phyloP scores from a whole-genome alignment of 1,284 basidiomycete species.

The Leccinum olivaceoglutinosum region DNA sequence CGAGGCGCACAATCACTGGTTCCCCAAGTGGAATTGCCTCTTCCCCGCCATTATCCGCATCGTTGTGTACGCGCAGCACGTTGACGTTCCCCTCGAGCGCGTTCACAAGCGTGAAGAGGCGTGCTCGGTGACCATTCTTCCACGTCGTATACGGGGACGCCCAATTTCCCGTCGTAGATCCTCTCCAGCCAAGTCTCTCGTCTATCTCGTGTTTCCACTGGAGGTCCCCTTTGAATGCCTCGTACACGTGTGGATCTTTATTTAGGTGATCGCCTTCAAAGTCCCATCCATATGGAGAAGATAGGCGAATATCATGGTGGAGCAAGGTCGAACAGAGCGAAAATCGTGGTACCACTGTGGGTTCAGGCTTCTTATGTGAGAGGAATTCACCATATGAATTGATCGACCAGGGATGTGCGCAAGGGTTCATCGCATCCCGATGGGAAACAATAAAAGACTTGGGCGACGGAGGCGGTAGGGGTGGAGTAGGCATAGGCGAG shows the following conservation, averaged over 20 bases:
- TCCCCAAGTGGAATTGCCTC: conserved; percentile 37
- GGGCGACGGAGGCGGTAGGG: not conserved
- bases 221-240: conserved; percentile 39
- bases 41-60: not conserved
- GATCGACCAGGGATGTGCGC: conserved; percentile 45
- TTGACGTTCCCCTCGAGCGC: conserved; percentile 28
- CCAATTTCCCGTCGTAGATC: conserved; percentile 60
- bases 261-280: no score
- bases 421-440: conserved; percentile 55
- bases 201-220: conserved; percentile 53
- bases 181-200: conserved; percentile 58
- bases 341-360: no score
- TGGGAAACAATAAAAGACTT: conserved; percentile 57
- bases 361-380: conserved; percentile 26
- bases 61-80: conserved; percentile 16
- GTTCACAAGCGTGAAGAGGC: conserved; percentile 34
- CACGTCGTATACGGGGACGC: conserved; percentile 41
- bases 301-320: no score
- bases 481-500: not conserved
- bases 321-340: no score
- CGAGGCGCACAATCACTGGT: conserved; percentile 32
- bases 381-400: conserved; percentile 55
- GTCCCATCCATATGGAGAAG: no score
- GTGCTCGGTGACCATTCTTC: conserved; percentile 44
- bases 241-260: not conserved